These are phyloP conservation scores for Yamadazyma mexicana DNA, from an alignment of 1,139 yeast genomes.

Conservation along the genomic window DNA sequence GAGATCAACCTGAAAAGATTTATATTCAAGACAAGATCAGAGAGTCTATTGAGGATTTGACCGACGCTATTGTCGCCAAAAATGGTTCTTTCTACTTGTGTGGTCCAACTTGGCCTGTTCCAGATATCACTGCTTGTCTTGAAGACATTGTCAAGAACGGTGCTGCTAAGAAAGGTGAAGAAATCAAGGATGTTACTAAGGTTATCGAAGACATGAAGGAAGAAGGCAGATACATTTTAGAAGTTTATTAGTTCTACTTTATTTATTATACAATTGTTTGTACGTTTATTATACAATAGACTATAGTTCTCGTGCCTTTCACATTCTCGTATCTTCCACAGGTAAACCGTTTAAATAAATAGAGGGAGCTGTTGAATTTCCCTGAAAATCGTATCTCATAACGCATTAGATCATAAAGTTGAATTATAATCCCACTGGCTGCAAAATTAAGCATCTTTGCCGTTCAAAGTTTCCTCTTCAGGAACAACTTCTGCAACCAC, in stretches of 20 bases:
- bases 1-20: slow-evolving; percentile 94
- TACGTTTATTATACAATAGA: too few species aligned
- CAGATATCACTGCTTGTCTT: slow-evolving; percentile 89
- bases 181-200: slow-evolving; percentile 66
- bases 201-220: slow-evolving; percentile 94
- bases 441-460: background rate
- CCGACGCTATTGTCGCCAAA: slow-evolving; percentile 74
- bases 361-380: background rate
- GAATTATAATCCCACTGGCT: background rate
- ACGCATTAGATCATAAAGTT: background rate
- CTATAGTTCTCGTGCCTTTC: too few species aligned
- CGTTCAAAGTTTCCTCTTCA: background rate
- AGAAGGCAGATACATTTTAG: slow-evolving; percentile 86
- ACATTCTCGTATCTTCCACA: too few species aligned
- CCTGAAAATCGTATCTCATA: background rate
- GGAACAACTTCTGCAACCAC: background rate
- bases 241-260: slow-evolving; percentile 65
- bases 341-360: background rate
- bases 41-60: slow-evolving; percentile 69
- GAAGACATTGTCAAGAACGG: slow-evolving; percentile 77
- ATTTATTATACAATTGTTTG: slow-evolving; percentile 11
- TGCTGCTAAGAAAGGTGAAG: slow-evolving; percentile 65
- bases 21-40: slow-evolving; percentile 94
- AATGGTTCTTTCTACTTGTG: slow-evolving; percentile 92
- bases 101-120: slow-evolving; percentile 99